Conservation (phyloP, 306 rosid species). For the Fragaria ananassa region DNA sequence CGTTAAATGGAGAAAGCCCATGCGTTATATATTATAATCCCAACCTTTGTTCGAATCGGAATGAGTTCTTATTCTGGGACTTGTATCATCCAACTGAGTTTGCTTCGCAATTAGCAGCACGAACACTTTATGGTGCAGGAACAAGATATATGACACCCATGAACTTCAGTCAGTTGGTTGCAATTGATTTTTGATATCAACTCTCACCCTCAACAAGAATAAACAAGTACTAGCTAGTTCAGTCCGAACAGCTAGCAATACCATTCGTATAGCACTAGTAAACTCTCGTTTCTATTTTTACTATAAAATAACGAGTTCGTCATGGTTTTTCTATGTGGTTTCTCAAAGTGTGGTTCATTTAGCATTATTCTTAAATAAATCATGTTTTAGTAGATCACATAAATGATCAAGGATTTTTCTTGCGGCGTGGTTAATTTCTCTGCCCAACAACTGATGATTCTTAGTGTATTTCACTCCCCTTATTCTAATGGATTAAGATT, state of each 20-base stretch:
- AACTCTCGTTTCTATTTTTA: neutral
- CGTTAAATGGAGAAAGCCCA: neutral
- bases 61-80: constrained; percentile 13
- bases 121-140: constrained; percentile 8
- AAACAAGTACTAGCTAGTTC: no score
- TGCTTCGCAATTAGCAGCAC: constrained; percentile 11
- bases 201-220: neutral
- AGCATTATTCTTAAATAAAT: no score
- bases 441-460: no score
- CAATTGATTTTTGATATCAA: neutral
- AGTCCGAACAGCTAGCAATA: neutral
- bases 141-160: constrained; percentile 9
- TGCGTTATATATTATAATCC: neutral
- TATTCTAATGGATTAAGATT: no score
- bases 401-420: no score
- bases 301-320: neutral
- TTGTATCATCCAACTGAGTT: constrained; percentile 10
- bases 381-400: no score
- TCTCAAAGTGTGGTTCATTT: no score
- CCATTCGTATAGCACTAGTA: neutral
- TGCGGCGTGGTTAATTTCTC: no score
- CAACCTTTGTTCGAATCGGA: constrained; percentile 6
- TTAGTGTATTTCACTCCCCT: no score
- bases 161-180: constrained; percentile 16
- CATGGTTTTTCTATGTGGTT: no score